phyloP scores from a whole-genome alignment of 2,329 filamentous ascomycete genomes.

The Hysterium pulicare region DNA sequence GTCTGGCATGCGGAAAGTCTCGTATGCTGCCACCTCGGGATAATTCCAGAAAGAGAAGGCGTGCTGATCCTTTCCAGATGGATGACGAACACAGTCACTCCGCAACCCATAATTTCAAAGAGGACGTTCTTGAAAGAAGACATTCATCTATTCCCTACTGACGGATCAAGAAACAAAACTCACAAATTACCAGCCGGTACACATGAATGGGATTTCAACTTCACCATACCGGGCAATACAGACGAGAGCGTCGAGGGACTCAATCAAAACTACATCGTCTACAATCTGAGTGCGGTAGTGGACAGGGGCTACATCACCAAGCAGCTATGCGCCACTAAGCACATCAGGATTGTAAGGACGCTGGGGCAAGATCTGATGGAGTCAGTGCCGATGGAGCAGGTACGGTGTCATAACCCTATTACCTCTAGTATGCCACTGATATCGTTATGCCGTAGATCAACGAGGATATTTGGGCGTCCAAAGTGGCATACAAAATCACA shows the following conservation, averaged over 20 bases:
- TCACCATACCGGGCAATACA: constrained; percentile 45
- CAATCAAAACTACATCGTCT: constrained; percentile 80
- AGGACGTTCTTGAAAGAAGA: constrained; percentile 46
- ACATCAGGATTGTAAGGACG: constrained; percentile 49
- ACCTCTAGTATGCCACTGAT: constrained; percentile 1
- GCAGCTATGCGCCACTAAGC: constrained; percentile 75
- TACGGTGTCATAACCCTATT: constrained; percentile 11
- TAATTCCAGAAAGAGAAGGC: background rate
- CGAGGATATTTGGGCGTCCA: constrained; percentile 97
- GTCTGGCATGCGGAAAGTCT: constrained; percentile 48
- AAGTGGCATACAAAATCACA: constrained; percentile 91
- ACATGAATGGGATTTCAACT: constrained; percentile 51
- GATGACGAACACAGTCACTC: constrained; percentile 37
- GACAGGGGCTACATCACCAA: constrained; percentile 83
- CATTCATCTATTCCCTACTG: constrained; percentile 44
- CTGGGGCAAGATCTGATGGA: constrained; percentile 68
- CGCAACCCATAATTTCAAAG: constrained; percentile 46
- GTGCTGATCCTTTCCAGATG: constrained; percentile 20
- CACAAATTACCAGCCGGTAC: constrained; percentile 50
- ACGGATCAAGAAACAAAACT: constrained; percentile 34
- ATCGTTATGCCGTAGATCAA: constrained; percentile 55
- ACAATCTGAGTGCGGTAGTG: constrained; percentile 86
- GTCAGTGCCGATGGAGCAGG: constrained; percentile 42
- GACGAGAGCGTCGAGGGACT: constrained; percentile 91
- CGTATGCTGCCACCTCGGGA: constrained; percentile 26